Percentiles rank a stretch among this genome's conserved stretches.
phyloP scores from a whole-genome alignment of 768 basidiomycete genomes.

The Infundibulicybe gibba region DNA sequence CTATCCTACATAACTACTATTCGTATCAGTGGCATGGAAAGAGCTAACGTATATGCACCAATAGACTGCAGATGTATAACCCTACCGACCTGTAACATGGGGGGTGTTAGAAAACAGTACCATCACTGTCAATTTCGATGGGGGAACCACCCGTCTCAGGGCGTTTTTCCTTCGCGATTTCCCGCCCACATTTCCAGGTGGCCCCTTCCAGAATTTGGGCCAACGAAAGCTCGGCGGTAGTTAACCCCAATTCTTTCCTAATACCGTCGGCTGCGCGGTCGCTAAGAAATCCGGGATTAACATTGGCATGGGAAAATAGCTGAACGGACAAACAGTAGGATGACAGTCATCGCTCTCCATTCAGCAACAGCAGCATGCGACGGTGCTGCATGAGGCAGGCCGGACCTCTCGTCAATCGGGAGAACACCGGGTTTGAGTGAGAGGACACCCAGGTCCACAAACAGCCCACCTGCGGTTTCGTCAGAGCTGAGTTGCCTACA shows the following conservation, averaged over 20 bases:
- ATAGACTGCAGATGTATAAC: too few relatives aligned
- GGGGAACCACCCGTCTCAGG: constrained; percentile 78
- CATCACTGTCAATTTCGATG: constrained; percentile 83
- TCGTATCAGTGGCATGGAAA: too few relatives aligned
- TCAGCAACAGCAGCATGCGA: constrained; percentile 92
- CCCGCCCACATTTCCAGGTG: constrained; percentile 95
- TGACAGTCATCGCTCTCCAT: constrained; percentile 95
- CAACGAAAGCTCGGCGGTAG: constrained; percentile 54
- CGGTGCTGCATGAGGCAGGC: constrained; percentile 62
- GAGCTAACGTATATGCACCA: too few relatives aligned
- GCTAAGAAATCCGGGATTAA: constrained; percentile 31
- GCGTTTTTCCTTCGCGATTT: constrained; percentile 80
- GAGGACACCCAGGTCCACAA: constrained; percentile 82
- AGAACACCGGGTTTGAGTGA: constrained; percentile 57
- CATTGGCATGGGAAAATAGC: not conserved
- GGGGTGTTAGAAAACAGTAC: constrained; percentile 65
- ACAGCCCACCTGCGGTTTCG: constrained; percentile 66
- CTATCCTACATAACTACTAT: too few relatives aligned
- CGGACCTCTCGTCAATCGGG: constrained; percentile 41
- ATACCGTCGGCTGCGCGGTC: constrained; percentile 78
- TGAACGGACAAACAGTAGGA: constrained; percentile 58
- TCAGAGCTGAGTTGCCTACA: not conserved
- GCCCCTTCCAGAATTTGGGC: constrained; percentile 92
- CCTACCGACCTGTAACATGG: too few relatives aligned
- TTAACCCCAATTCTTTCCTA: constrained; percentile 51